Evolutionary conservation across 2,329 filamentous ascomycete species (phyloP), one percentile per base, ranked within the genome.

Genomic region (Rutstroemia sp.): DNA sequence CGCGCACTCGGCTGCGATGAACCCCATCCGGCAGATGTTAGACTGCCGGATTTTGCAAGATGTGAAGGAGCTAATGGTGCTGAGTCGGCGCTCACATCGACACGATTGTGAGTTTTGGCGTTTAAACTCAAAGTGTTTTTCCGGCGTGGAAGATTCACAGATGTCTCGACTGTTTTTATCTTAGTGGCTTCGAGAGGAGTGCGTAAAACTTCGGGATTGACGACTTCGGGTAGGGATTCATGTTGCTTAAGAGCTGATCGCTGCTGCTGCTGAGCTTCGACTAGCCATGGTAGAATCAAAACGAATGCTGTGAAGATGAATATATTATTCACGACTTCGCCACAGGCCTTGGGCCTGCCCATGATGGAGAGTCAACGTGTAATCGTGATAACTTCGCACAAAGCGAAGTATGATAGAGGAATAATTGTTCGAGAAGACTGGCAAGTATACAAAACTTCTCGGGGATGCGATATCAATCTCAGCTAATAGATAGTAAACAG

Each of bases 11-110:
- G 46, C 72, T 89, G 87, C 86, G 86, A 88, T 88, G 88, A 86
- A 78, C 87, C 82, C 73, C 88, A 78, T 68, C 84, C 84, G 72
- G 80, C 78, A 72, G 79, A 77, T 57, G 75, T 64, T 57, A 68
- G 71, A 63, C 79, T 80, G 75, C 91, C 92, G 96, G 89, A 83
- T 80, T 96, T 92, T 88, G 90, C 92, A 86, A 89, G 83, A 79
- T 83, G 76, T 78, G 87, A 92, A 89, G 90, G 91, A 96, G 92
- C 92, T 81, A 92, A 87, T 88, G 91, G 94, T 83, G 88, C 87
- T 56, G 53, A 51, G 81, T 94, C 81, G 88, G 91, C 91, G 91
- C 90, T 91, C 89, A 85, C 89, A 87, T 94, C 82, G 76, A 81
- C 78, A 69, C 76, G 72, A 65, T 63, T 57, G 49, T 63, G 59